phyloP scores from a whole-genome alignment of 495 filamentous ascomycete species.

The Annulohypoxylon bovei region DNA sequence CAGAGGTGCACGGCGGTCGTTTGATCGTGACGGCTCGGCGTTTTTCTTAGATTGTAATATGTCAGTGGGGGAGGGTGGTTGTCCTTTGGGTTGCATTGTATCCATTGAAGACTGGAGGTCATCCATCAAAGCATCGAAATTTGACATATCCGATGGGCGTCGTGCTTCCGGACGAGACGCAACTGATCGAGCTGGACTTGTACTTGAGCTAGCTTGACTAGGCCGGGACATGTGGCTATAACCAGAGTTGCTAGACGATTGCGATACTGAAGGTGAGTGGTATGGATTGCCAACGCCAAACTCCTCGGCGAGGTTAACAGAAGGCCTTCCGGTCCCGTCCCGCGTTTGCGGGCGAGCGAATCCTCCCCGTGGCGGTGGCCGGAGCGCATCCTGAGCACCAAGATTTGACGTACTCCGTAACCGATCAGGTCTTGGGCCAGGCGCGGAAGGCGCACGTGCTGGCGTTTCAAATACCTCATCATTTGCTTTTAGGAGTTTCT shows the following conservation, averaged over 20 bases:
- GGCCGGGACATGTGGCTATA: constrained; percentile 62
- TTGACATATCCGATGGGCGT: constrained; percentile 51
- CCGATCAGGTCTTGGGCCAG: constrained; percentile 51
- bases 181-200: constrained; percentile 67
- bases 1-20: constrained; percentile 43
- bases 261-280: constrained; percentile 72
- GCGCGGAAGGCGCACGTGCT: constrained; percentile 59
- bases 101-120: constrained; percentile 63
- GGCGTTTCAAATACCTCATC: constrained; percentile 48
- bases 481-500: constrained; percentile 60
- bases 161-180: constrained; percentile 47
- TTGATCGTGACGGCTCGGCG: constrained; percentile 32
- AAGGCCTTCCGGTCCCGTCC: constrained; percentile 36
- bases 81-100: constrained; percentile 37
- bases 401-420: constrained; percentile 47
- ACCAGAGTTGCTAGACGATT: constrained; percentile 73
- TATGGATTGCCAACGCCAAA: constrained; percentile 65
- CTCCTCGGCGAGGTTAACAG: constrained; percentile 60
- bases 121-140: constrained; percentile 61
- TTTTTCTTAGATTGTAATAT: constrained; percentile 37
- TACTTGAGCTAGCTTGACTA: constrained; percentile 76
- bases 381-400: constrained; percentile 53
- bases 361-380: constrained; percentile 59
- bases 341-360: constrained; percentile 51
- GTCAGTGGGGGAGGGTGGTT: constrained; percentile 42